Evolutionary conservation across 2,329 filamentous ascomycete genomes (phyloP), one percentile per base, ranked within the genome.

Genomic region (Botrytis medusae): DNA sequence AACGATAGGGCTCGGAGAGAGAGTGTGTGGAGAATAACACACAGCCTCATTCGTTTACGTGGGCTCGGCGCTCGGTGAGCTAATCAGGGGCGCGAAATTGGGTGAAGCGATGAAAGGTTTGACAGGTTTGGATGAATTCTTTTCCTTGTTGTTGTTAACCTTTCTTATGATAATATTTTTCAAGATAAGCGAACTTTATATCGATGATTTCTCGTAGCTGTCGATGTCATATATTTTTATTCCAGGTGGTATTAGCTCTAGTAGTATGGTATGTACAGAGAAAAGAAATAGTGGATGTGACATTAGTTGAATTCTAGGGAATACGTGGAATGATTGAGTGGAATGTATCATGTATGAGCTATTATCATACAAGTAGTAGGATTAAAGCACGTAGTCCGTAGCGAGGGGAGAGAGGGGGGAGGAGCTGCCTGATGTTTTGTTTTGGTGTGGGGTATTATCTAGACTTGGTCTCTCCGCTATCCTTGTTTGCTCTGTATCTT

Each of bases 211-310:
- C 25, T 54, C 12, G 12, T n/a, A 54, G 25, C 25, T 16, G 1
- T n/a, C 25, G 2, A n/a, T 54, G 0, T 54, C 2, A 6, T 16
- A 2, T 16, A n/a, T 7, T 5, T 14, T n/a, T 7, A 2, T n/a
- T n/a, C 16, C n/a, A 6, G 14, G n/a, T 54, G 12, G 2, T n/a
- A 16, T 54, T 14, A 54, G 10, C 12, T 54, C 48, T 14, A 16
- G 12, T 54, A 54, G 48, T n/a, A 2, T 54, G 5, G 2, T 54
- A n/a, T 16, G 2, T n/a, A 16, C 48, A 8, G 25, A 51, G 12
- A n/a, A 54, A 5, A n/a, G 12, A n/a, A 4, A 54, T 54, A 7
- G 48, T 54, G 5, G 5, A 54, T 54, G 2, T 54, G 12, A n/a
- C n/a, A 4, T 51, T 51, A 0, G 7, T 5, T 51, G 48, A n/a